Base-by-base conservation (phyloP, 2,329 filamentous ascomycete species). In the Tolypocladium cylindrosporum region DNA sequence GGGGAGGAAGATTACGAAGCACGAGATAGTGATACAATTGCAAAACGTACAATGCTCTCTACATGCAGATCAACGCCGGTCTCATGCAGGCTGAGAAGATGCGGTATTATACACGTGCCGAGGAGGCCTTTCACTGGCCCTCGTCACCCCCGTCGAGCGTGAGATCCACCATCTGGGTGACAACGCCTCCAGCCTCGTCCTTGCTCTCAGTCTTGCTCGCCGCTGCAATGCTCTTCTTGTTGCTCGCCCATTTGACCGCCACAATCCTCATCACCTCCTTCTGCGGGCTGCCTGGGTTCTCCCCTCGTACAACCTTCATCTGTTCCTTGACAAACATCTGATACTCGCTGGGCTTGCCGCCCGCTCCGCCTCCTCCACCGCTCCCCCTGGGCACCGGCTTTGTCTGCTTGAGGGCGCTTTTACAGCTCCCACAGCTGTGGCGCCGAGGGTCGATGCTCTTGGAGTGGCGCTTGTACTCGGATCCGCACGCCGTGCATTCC, bases 381-480 rank as follows among this genome's bases (percentile, higher is more conserved):
- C 55, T 61, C 10, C 58, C 63, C 24, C 62, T 61, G 13, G 91
- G 91, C 43, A 81, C 81, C 0, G 93, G 93, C 70, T 90, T 91
- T 10, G 86, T 86, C 78, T 97, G 94, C 65, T 84, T 76, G 62
- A 99, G 72, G 55, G 71, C 71, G 5, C 82, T 78, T 67, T 85
- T 88, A 70, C 93, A 97, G n/a, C 70, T 75, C 1, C 91, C 91
- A 70, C 93, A 97, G 1, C 83, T 81, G 65, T 91, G 86, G 54
- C 83, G 81, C 37, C 69, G 68, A 0, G 87, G 80, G 69, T 97
- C 85, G 63, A 97, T 89, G 68, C 89, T 94, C 73, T 88, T 90
- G 19, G 87, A 91, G 71, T 97, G 93, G 5, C 93, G 79, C 67
- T 91, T 89, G 70, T 89, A 95, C 69, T 89, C 86, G 39, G 81